These are phyloP conservation scores for Thraustotheca clavata DNA, from an alignment of 352 stramenopile genomes.

Conservation along the genomic window DNA sequence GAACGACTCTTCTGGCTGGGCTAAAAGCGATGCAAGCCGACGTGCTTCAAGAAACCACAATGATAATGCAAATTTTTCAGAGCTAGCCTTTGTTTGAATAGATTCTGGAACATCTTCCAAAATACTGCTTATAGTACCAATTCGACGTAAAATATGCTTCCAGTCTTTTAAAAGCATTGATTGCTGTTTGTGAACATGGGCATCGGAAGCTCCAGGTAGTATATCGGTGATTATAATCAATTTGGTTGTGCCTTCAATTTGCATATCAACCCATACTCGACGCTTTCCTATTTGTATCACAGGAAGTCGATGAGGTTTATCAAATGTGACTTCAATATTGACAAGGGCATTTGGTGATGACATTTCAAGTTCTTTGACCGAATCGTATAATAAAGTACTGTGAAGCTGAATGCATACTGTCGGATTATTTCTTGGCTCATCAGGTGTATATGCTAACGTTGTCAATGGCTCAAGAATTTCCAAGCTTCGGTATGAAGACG, in stretches of 20 bases:
- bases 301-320: slow-evolving; percentile 70
- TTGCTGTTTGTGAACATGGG: slow-evolving; percentile 54
- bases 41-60: neutral
- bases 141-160: slow-evolving; percentile 32
- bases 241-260: slow-evolving; percentile 72
- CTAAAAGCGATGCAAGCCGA: neutral
- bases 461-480: slow-evolving; percentile 67
- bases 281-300: slow-evolving; percentile 70
- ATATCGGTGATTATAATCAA: slow-evolving; percentile 74
- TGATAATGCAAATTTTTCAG: neutral
- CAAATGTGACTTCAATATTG: slow-evolving; percentile 72
- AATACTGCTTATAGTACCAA: neutral
- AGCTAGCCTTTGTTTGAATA: neutral
- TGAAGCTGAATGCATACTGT: slow-evolving; percentile 69
- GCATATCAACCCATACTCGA: slow-evolving; percentile 65
- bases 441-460: slow-evolving; percentile 72
- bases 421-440: slow-evolving; percentile 49
- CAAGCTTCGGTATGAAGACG: slow-evolving; percentile 48
- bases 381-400: slow-evolving; percentile 24
- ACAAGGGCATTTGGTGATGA: slow-evolving; percentile 23
- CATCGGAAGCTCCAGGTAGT: slow-evolving; percentile 56
- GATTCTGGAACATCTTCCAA: neutral
- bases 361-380: neutral
- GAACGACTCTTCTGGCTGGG: neutral
- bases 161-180: slow-evolving; percentile 65